These are phyloP conservation scores for Aurinia saxatilis DNA, from an alignment of 345 rosid species.

Conservation along the genomic window DNA sequence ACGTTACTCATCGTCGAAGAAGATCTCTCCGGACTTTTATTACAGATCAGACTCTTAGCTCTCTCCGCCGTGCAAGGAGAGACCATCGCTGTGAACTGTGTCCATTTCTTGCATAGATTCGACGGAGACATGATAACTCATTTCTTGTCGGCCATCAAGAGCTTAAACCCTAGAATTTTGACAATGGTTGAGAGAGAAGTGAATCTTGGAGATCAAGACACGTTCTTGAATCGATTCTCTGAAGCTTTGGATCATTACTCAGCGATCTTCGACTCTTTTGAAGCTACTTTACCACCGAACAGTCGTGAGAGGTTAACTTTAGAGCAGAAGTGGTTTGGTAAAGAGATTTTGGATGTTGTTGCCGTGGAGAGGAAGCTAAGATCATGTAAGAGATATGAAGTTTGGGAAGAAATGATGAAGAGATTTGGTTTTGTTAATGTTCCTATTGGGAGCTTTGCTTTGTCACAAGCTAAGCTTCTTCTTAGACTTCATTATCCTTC, in stretches of 20 bases:
- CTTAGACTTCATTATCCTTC: conserved; percentile 91
- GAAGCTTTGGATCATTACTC: conserved; percentile 81
- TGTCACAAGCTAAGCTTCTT: conserved; percentile 89
- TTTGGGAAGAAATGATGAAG: conserved; percentile 68
- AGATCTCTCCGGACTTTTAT: conserved; percentile 38
- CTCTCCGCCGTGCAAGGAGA: conserved; percentile 52
- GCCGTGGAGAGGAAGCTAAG: conserved; percentile 49
- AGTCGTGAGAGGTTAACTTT: conserved; percentile 74
- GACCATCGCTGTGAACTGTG: conserved; percentile 72
- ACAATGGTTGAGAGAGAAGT: conserved; percentile 86
- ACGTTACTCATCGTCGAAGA: conserved; percentile 55
- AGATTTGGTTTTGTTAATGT: conserved; percentile 62
- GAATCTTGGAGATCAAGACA: conserved; percentile 64
- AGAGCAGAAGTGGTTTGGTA: conserved; percentile 85
- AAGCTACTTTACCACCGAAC: conserved; percentile 86
- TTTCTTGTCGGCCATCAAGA: conserved; percentile 55
- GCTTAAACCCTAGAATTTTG: conserved; percentile 63
- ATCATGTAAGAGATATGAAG: conserved; percentile 53
- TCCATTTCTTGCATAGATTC: conserved; percentile 56
- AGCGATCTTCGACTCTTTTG: conserved; percentile 75
- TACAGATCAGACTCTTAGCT: conserved; percentile 36
- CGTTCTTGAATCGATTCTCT: conserved; percentile 51
- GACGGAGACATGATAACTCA: conserved; percentile 39
- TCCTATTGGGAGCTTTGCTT: conserved; percentile 69
- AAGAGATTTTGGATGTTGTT: conserved; percentile 69